Evolutionary conservation across 306 rosid genomes (phyloP), one percentile per base, ranked within the genome.

Genomic region (Castanospermum australe): DNA sequence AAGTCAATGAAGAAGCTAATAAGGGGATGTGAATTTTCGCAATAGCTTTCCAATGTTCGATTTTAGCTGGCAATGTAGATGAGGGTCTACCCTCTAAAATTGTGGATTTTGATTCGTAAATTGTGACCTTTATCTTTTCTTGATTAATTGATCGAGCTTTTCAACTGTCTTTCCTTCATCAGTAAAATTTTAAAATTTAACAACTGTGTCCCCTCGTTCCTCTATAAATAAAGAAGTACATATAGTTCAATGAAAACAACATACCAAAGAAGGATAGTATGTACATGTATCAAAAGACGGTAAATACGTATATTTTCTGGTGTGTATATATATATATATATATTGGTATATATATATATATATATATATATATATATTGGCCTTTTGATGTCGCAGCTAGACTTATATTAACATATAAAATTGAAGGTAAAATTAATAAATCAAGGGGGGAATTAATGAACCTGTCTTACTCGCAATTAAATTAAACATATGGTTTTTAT

Each of bases 241-340:
- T 48, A 38, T 13, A 9, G 17, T 61, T 76, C 73, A 25, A 57
- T 44, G 81, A 85, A 41, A 68, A 61, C 47, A 60, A 73, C 85
- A 17, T 57, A 5, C 39, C 42, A 47, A 14, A 17, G 65, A 66
- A 5, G 9, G 64, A 41, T 41, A 8, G 42, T 44, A 41, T 32
- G 42, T 24, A 85, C 88, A 81, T 9, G 67, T 85, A 86, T 85
- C 86, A 75, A 45, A 56, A 74, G 63, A 68, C 42, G 56, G 79
- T 82, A 52, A 82, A 79, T 48, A 6, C 20, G 61, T 56, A 70
- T 45, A 52, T 67, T 30, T 60, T 67, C n/a, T 20, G 38, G 59
- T n/a, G 32, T 14, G 38, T 3, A n/a, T 13, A 8, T 17, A 64
- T 12, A 8, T 48, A 21, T 71, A n/a, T n/a, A n/a, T n/a, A n/a